phyloP scores from a whole-genome alignment of 164 flowering plant species.

The Stephania japonica region DNA sequence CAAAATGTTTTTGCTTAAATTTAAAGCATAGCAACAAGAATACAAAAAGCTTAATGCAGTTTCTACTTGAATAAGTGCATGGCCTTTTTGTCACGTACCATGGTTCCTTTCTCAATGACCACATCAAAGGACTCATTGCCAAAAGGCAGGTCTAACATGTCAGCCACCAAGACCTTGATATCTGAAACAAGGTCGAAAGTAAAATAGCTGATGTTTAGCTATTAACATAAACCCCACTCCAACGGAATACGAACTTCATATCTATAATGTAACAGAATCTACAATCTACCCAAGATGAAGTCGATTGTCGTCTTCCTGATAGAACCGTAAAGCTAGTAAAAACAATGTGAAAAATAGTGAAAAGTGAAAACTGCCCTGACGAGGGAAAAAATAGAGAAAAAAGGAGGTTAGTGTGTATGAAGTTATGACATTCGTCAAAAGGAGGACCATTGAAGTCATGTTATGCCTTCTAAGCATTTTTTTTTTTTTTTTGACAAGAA shows the following conservation, averaged over 20 bases:
- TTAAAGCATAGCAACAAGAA: neutral
- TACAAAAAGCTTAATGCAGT: neutral
- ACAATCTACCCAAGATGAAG: neutral
- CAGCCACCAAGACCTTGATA: slow-evolving; percentile 78
- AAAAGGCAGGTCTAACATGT: slow-evolving; percentile 89
- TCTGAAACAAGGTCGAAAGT: slow-evolving; percentile 32
- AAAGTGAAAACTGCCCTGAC: neutral
- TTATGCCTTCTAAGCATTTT: too few species aligned
- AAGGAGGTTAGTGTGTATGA: too few species aligned
- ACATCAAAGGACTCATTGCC: slow-evolving; percentile 68
- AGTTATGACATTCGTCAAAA: too few species aligned
- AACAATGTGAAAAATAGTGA: neutral
- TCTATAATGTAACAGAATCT: neutral
- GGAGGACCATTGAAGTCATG: too few species aligned
- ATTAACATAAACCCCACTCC: neutral
- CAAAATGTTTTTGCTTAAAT: slow-evolving; percentile 16
- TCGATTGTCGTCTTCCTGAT: neutral
- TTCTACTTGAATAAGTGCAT: neutral
- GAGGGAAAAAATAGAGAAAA: neutral
- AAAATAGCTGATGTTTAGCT: neutral
- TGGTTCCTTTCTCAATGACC: slow-evolving; percentile 93
- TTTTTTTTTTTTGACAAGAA: too few species aligned
- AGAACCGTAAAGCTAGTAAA: neutral
- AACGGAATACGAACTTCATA: too few species aligned
- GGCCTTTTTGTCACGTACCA: slow-evolving; percentile 42